phyloP scores from a whole-genome alignment of 2,329 filamentous ascomycete genomes.

The Rutstroemia sp. region DNA sequence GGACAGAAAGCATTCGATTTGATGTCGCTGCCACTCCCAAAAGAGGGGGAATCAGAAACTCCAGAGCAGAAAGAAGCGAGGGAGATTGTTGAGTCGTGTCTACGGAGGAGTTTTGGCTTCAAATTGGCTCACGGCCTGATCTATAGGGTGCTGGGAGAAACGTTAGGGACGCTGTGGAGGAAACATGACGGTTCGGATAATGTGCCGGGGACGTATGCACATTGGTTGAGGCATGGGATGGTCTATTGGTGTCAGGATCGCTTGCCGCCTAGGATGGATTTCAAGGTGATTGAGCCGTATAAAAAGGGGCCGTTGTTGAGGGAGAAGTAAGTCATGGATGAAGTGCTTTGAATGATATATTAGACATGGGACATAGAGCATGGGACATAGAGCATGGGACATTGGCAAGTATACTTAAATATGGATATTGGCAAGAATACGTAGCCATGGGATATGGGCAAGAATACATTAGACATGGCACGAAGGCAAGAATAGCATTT shows the following conservation, averaged over 20 bases:
- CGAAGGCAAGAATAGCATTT: too few species aligned
- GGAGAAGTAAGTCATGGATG: conserved; percentile 6
- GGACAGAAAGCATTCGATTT: conserved; percentile 42
- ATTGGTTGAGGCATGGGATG: conserved; percentile 46
- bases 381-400: too few species aligned
- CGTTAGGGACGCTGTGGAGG: conserved; percentile 47
- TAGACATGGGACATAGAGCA: too few species aligned
- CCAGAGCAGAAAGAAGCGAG: conserved; percentile 41
- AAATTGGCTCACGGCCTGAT: conserved; percentile 50
- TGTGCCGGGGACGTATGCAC: conserved; percentile 44
- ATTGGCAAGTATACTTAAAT: too few species aligned
- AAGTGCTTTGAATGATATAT: background rate
- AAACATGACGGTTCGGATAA: conserved; percentile 41
- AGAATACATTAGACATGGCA: too few species aligned
- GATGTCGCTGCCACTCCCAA: conserved; percentile 38
- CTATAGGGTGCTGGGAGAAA: conserved; percentile 40
- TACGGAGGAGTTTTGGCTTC: conserved; percentile 45
- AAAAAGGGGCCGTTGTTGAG: conserved; percentile 34
- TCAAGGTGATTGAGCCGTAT: conserved; percentile 31
- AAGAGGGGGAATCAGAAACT: conserved; percentile 33
- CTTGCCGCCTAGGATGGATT: conserved; percentile 32
- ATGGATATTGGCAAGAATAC: too few species aligned
- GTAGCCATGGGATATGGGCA: too few species aligned
- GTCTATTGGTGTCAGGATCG: conserved; percentile 39
- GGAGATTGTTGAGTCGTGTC: conserved; percentile 43